Evolutionary conservation across 768 basidiomycete species (phyloP).

Genomic region (Epithele typhae): DNA sequence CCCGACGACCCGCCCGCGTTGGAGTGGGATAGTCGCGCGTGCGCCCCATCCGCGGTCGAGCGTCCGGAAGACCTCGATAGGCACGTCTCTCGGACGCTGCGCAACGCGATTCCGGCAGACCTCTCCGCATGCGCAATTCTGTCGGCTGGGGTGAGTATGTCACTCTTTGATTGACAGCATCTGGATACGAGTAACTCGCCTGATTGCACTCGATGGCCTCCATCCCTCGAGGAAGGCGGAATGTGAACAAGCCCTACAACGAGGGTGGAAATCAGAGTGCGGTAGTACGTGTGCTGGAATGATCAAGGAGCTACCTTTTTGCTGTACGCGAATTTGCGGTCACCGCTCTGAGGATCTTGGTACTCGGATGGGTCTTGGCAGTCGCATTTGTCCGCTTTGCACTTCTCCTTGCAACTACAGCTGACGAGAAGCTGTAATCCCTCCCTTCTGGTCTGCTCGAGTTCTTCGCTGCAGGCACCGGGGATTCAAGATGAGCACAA

Average conservation of each 20-base stretch:
- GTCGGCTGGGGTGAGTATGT: background rate
- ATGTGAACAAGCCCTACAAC: slow-evolving; percentile 46
- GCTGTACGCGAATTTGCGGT: slow-evolving; percentile 40
- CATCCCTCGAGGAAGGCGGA: slow-evolving; percentile 35
- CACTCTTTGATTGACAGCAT: too few relatives aligned
- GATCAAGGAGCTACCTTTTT: slow-evolving; percentile 10
- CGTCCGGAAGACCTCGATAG: slow-evolving; percentile 68
- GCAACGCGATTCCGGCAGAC: slow-evolving; percentile 59
- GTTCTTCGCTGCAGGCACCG: background rate
- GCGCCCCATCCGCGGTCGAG: slow-evolving; percentile 60
- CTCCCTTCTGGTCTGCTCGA: slow-evolving; percentile 6
- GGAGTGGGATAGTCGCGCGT: slow-evolving; percentile 38
- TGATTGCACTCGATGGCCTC: slow-evolving; percentile 67
- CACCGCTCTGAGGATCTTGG: slow-evolving; percentile 30
- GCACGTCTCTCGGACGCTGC: slow-evolving; percentile 51
- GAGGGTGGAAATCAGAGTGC: background rate
- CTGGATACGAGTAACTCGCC: too few relatives aligned
- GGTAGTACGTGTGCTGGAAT: too few relatives aligned
- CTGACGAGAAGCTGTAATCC: slow-evolving; percentile 33
- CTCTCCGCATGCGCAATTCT: slow-evolving; percentile 42
- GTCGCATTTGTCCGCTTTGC: slow-evolving; percentile 35
- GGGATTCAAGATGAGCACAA: slow-evolving; percentile 1
- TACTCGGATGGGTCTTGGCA: slow-evolving; percentile 51
- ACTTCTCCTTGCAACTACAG: slow-evolving; percentile 39
- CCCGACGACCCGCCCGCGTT: slow-evolving; percentile 57